These are phyloP conservation scores for Xylaria sp. DNA, from an alignment of 495 filamentous ascomycete genomes.

Conservation along the genomic window DNA sequence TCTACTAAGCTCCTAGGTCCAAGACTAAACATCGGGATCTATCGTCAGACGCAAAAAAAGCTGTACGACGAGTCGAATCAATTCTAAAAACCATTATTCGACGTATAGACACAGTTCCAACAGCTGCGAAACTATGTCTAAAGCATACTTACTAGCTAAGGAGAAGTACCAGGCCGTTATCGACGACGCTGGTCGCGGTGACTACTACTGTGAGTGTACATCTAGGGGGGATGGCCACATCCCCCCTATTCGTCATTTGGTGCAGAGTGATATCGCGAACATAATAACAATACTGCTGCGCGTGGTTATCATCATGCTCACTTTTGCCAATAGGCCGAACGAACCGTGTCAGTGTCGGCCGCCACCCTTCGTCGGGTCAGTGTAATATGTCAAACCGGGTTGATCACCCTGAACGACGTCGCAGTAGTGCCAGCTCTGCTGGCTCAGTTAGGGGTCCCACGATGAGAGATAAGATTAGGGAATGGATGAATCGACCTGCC, in stretches of 20 bases:
- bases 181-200: conserved; percentile 40
- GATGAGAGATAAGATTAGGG: conserved; percentile 35
- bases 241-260: too few species aligned
- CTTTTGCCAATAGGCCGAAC: conserved; percentile 35
- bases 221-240: neutral
- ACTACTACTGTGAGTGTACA: conserved; percentile 39
- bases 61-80: conserved; percentile 3
- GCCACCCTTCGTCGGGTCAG: conserved; percentile 38
- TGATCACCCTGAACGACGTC: conserved; percentile 38
- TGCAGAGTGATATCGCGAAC: neutral
- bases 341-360: conserved; percentile 36
- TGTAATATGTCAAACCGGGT: conserved; percentile 37
- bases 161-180: conserved; percentile 44
- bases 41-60: neutral
- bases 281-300: conserved; percentile 3
- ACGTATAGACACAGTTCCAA: neutral
- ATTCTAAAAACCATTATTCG: neutral
- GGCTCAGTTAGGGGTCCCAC: conserved; percentile 11
- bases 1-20: neutral
- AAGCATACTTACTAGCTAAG: conserved; percentile 35
- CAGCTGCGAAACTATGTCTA: conserved; percentile 34
- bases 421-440: conserved; percentile 32
- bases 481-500: conserved; percentile 39
- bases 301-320: neutral
- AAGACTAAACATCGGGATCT: neutral